Base-by-base conservation (phyloP, 1,284 basidiomycete species). In the Testicularia cyperi region DNA sequence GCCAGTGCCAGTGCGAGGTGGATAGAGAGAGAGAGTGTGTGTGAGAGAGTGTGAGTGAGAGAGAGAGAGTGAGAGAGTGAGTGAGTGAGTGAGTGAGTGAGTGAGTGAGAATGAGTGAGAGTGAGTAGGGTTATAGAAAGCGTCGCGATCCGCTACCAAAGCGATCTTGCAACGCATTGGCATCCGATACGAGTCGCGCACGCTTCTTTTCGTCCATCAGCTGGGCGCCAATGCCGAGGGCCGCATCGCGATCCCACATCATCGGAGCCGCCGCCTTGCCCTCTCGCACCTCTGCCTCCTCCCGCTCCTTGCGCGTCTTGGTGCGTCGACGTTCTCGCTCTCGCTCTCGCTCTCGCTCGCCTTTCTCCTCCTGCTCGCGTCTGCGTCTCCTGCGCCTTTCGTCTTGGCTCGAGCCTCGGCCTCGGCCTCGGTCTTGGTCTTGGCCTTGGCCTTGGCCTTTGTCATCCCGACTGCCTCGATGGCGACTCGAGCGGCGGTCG, bases 201-300 rank as follows among this genome's bases (percentile, higher is more conserved):
- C 61, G 24, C 32, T 54, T 49, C 27, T 60, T 51, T 31, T 67
- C 61, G 24, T 67, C 61, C 61, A 67, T 60, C 47, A 61, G 21
- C n/a, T 41, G 34, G 13, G 40, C 47, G 20, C 65, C 65, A 12
- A 61, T 35, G 15, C 54, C 52, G 33, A 67, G 43, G 20, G 54
- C 55, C 28, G 53, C 49, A n/a, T 67, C 65, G 19, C 60, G 38
- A 33, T 67, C 65, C 65, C 65, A 67, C 12, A 67, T 48, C 46
- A 56, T 38, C 5, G 65, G 60, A 26, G 49, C 47, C 3, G 44
- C 41, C n/a, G 31, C 30, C 34, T 38, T 60, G 19, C 54, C 54
- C 14, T 42, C 37, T n/a, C 41, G 42, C 20, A 56, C 51, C 3
- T 65, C 56, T 10, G 47, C 36, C 30, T 65, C 44, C 42, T 65